These are phyloP conservation scores for Penicillium digitatum DNA, from an alignment of 2,329 filamentous ascomycete species.

Conservation along the genomic window DNA sequence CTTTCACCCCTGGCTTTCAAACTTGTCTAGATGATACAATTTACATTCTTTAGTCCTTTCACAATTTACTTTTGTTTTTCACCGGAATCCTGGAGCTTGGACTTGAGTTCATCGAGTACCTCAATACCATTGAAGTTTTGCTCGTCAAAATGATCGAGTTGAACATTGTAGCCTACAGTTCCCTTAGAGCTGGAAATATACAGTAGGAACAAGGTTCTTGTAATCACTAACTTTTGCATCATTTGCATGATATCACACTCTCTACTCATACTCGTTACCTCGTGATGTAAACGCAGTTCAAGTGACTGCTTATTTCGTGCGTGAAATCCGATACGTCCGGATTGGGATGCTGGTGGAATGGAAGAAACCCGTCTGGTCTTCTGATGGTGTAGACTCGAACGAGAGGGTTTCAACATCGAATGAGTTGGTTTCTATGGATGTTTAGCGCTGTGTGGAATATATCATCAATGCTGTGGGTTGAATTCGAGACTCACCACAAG, in stretches of 20 bases:
- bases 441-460: not conserved
- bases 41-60: not conserved
- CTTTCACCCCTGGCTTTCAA: not conserved
- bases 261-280: constrained; percentile 3
- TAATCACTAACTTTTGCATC: not conserved
- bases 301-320: not conserved
- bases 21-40: not conserved
- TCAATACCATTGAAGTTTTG: not conserved
- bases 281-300: not conserved
- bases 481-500: constrained; percentile 51
- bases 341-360: constrained; percentile 43
- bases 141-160: not conserved
- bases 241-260: not conserved
- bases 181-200: not conserved
- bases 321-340: constrained; percentile 34
- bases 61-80: not conserved
- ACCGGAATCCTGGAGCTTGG: not conserved
- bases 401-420: constrained; percentile 40
- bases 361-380: constrained; percentile 48
- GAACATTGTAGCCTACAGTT: not conserved
- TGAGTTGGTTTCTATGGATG: constrained; percentile 27
- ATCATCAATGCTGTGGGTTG: too few relatives aligned
- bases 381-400: constrained; percentile 42
- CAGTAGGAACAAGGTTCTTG: not conserved
- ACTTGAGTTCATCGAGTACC: not conserved